phyloP scores from a whole-genome alignment of 257 asterid species.

The Lithospermum erythrorhizon region DNA sequence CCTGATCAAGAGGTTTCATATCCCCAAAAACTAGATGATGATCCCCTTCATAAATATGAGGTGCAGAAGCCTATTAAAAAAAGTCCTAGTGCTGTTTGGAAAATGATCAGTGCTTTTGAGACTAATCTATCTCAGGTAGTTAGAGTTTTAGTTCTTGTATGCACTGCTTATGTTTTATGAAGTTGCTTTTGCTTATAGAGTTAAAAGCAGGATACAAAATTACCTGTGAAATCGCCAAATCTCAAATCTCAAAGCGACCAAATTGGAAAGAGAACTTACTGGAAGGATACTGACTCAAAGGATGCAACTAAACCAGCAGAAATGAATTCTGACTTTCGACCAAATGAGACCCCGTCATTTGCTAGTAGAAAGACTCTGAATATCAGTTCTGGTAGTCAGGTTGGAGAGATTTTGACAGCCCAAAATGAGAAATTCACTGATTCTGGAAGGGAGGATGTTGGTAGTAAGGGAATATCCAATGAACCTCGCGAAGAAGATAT shows the following conservation, averaged over 20 bases:
- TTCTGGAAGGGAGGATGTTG: conserved; percentile 14
- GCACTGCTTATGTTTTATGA: conserved; percentile 3
- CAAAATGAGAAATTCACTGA: conserved; percentile 11
- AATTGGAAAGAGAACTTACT: conserved; percentile 25
- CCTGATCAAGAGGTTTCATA: conserved; percentile 20
- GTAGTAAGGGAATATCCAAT: conserved; percentile 3
- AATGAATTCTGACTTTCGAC: conserved; percentile 9
- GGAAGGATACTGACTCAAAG: conserved; percentile 17
- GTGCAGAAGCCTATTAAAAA: conserved; percentile 22
- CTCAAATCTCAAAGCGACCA: conserved; percentile 34
- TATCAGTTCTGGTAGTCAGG: conserved; percentile 13
- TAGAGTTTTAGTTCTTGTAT: conserved; percentile 2
- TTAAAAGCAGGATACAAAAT: conserved; percentile 40
- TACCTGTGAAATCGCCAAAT: conserved; percentile 28
- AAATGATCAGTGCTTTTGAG: conserved; percentile 77
- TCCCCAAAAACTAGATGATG: conserved; percentile 18
- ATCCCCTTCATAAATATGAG: conserved; percentile 14
- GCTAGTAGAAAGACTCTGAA: conserved; percentile 11
- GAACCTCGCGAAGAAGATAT: conserved; percentile 1
- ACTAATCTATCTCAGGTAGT: conserved; percentile 52
- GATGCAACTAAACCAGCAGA: conserved; percentile 16
- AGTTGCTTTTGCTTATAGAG: conserved; percentile 11
- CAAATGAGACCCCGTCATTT: conserved; percentile 15
- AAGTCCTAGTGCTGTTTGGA: conserved; percentile 58
- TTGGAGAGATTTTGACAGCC: conserved; percentile 6